Conservation (phyloP, 345 rosid genomes). For the Diplotaxis tenuifolia region DNA sequence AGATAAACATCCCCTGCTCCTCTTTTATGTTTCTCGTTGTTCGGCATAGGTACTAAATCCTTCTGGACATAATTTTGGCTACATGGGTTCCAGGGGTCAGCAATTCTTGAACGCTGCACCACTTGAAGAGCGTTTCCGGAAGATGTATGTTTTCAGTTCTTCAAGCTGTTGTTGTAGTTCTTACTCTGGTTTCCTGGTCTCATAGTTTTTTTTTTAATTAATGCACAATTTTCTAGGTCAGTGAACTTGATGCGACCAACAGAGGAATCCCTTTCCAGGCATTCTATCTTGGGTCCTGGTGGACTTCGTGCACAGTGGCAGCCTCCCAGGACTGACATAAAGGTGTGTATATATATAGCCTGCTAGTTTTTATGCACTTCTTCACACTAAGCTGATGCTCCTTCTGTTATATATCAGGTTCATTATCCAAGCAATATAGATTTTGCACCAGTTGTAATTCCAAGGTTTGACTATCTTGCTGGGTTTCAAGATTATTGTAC, state of each 20-base stretch:
- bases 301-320: conserved; percentile 86
- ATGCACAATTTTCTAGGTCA: conserved; percentile 49
- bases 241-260: conserved; percentile 59
- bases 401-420: conserved; percentile 47
- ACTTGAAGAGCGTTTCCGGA: conserved; percentile 55
- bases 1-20: conserved; percentile 14
- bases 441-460: conserved; percentile 72
- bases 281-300: conserved; percentile 86
- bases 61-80: conserved; percentile 40
- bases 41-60: conserved; percentile 54
- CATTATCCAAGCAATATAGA: conserved; percentile 79
- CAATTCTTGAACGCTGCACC: conserved; percentile 45
- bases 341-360: conserved; percentile 50
- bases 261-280: conserved; percentile 86
- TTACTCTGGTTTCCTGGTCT: conserved; percentile 18
- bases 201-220: neutral
- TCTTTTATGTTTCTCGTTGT: conserved; percentile 26
- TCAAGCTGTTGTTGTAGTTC: neutral
- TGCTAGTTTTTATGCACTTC: conserved; percentile 6
- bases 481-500: neutral
- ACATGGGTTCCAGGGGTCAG: conserved; percentile 51
- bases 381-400: conserved; percentile 29
- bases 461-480: conserved; percentile 54
- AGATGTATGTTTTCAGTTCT: conserved; percentile 49
- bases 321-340: conserved; percentile 56